Conservation (phyloP, 2,329 filamentous ascomycete genomes). For the Talaromyces sp. region DNA sequence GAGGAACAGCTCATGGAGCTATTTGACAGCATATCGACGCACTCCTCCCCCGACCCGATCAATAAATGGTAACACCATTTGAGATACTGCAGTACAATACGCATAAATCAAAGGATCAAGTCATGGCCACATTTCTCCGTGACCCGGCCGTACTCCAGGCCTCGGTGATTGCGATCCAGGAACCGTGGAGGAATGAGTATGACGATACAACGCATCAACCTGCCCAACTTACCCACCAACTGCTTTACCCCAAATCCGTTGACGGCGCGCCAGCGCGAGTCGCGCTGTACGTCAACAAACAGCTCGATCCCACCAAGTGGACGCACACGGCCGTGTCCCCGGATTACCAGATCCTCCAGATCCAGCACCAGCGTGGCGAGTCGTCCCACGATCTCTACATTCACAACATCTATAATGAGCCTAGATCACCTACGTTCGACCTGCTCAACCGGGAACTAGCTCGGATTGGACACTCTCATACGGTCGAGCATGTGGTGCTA, state of each 20-base stretch:
- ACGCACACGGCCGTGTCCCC: background rate
- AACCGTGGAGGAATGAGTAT: slow-evolving; percentile 25
- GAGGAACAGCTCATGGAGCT: too few relatives aligned
- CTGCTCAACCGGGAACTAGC: background rate
- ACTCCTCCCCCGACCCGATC: too few relatives aligned
- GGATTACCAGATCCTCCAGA: background rate
- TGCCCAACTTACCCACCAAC: slow-evolving; percentile 21
- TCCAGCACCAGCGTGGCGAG: background rate
- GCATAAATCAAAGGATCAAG: too few relatives aligned
- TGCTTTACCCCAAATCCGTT: slow-evolving; percentile 19
- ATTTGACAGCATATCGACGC: too few relatives aligned
- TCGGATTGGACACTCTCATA: background rate
- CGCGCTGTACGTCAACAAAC: background rate
- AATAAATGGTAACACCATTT: too few relatives aligned
- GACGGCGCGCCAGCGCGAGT: background rate
- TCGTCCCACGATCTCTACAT: background rate
- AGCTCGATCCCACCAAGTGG: background rate
- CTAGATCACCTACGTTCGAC: background rate
- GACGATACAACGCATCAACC: slow-evolving; percentile 25
- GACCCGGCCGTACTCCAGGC: slow-evolving; percentile 21
- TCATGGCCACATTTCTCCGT: slow-evolving; percentile 19
- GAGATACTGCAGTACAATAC: too few relatives aligned
- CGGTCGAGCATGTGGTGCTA: slow-evolving; percentile 20
- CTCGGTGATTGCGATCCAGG: slow-evolving; percentile 26
- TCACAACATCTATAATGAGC: background rate